phyloP scores from a whole-genome alignment of 179 eudicot species.

The Pouteria campechiana region DNA sequence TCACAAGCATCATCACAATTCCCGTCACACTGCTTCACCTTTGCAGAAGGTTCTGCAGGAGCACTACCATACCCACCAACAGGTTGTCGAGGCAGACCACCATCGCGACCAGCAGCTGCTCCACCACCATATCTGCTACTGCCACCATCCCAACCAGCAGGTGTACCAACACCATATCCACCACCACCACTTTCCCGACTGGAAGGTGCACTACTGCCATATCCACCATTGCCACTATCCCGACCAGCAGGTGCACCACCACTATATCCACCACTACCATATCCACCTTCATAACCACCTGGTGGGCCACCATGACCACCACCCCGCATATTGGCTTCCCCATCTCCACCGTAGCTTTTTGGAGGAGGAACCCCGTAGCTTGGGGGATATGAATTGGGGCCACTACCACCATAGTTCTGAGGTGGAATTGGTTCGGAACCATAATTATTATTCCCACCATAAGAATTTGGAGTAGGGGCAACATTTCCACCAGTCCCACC shows the following conservation, averaged over 20 bases:
- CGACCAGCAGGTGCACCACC: constrained; percentile 58
- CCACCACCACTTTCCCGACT: constrained; percentile 52
- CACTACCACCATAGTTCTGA: constrained; percentile 67
- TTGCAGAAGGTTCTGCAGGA: constrained; percentile 40
- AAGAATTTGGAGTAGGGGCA: constrained; percentile 33
- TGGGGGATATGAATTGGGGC: constrained; percentile 67
- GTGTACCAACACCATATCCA: constrained; percentile 52
- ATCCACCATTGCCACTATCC: constrained; percentile 48
- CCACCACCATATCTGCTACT: constrained; percentile 48
- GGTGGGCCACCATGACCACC: constrained; percentile 43
- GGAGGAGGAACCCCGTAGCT: too few species aligned
- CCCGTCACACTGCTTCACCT: constrained; percentile 93
- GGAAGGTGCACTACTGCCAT: constrained; percentile 47
- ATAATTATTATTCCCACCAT: constrained; percentile 46
- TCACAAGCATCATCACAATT: constrained; percentile 81
- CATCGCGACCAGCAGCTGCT: constrained; percentile 55
- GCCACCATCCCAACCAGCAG: constrained; percentile 55
- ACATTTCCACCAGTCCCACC: constrained; percentile 45
- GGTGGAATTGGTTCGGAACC: constrained; percentile 86
- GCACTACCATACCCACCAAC: constrained; percentile 42
- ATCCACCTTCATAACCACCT: constrained; percentile 66
- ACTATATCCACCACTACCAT: constrained; percentile 39
- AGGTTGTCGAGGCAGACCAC: constrained; percentile 26
- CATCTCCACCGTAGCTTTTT: too few species aligned
- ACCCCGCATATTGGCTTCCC: constrained; percentile 54